Evolutionary conservation across 1,284 basidiomycete genomes (phyloP), one percentile per base, ranked within the genome.

Genomic region (Leucoagaricus sp.): DNA sequence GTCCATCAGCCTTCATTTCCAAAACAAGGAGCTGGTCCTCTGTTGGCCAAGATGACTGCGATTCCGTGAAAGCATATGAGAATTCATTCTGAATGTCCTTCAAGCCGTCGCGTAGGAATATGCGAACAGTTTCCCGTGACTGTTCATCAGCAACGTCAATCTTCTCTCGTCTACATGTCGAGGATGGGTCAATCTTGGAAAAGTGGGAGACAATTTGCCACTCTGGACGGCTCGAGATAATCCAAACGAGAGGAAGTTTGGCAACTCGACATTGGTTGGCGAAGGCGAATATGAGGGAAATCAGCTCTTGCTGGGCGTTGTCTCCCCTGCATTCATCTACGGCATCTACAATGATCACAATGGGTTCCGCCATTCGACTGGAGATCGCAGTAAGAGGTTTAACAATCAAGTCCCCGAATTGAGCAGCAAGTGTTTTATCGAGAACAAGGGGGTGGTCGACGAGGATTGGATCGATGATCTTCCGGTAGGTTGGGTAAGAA

Each of bases 211-310:
- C 36, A 38, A 52, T 7, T 8, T 52, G 50, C 2, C 38, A 12
- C 17, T 57, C 55, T 15, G 55, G 55, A 2, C 55, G 48, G 19
- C 55, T 57, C 26, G 41, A 21, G 28, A 52, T 15, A 21, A 52
- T 36, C 34, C 50, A 52, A 10, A 33, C n/a, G 8, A 52, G 28
- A 10, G 50, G 50, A 8, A 9, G 25, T 4, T 8, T 15, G 4
- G 36, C 13, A 38, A 6, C 19, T n/a, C n/a, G n/a, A n/a, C n/a
- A n/a, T 17, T 52, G 12, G 10, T 17, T 3, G 15, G 17, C 17
- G 26, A 52, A 44, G 9, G 2, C 10, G 13, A 4, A 10, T 13
- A 52, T 44, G 2, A 52, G 36, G 9, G 15, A 25, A 9, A 52
- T 42, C 10, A 42, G 21, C 15, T 50, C 49, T 3, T 34, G 31